Evolutionary conservation across 2,329 filamentous ascomycete genomes (phyloP).

Genomic region (Ophiostoma tasmaniense): DNA sequence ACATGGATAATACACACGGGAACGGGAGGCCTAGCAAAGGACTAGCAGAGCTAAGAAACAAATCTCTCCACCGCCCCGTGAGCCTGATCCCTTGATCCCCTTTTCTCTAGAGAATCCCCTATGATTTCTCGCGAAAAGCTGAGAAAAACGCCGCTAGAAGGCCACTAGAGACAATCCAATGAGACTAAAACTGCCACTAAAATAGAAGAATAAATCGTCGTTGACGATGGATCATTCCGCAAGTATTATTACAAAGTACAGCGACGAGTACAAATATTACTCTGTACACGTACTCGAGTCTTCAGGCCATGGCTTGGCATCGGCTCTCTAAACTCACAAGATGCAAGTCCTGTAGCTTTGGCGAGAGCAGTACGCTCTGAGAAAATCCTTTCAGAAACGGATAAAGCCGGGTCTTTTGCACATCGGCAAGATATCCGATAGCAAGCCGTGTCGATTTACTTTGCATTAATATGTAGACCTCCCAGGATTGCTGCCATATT

Average conservation of each 20-base stretch:
- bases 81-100: not conserved
- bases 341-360: not conserved
- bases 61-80: not conserved
- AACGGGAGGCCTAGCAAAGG: not conserved
- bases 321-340: not conserved
- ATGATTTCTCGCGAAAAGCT: not conserved
- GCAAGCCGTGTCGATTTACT: not conserved
- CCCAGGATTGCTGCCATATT: not conserved
- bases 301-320: not conserved
- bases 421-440: not conserved
- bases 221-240: not conserved
- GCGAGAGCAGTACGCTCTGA: not conserved
- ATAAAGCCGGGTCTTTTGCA: not conserved
- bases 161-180: not conserved
- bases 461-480: no score
- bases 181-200: not conserved
- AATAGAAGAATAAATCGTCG: not conserved
- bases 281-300: no score
- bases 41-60: not conserved
- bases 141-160: not conserved
- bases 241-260: no score
- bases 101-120: no score
- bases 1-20: slow-evolving; percentile 1
- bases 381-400: not conserved
- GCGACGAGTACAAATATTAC: no score